Percentiles rank a stretch among this genome's conserved stretches.
These are phyloP conservation scores for Oldenlandia corymbosa DNA, from an alignment of 257 asterid genomes.

Conservation along the genomic window DNA sequence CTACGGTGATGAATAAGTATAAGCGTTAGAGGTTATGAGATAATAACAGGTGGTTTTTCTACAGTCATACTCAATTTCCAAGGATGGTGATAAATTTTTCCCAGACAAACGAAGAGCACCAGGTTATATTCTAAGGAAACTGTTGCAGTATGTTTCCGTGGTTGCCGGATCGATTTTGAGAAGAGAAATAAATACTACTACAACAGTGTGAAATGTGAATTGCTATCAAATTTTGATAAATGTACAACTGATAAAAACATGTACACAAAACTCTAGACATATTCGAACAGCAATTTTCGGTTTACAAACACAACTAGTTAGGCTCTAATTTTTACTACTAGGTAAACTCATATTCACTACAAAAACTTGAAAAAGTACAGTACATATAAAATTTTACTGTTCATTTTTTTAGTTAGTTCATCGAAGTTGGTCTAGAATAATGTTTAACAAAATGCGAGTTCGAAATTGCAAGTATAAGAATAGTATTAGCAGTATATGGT, in stretches of 20 bases:
- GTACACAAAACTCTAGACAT: constrained; percentile 2
- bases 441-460: not conserved
- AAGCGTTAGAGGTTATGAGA: too few species aligned
- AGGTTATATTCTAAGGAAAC: not conserved
- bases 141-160: constrained; percentile 39
- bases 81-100: constrained; percentile 2
- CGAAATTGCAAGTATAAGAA: constrained; percentile 27
- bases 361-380: too few species aligned
- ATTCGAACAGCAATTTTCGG: constrained; percentile 3
- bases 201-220: constrained; percentile 11
- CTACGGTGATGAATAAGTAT: too few species aligned
- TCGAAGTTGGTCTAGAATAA: constrained; percentile 4
- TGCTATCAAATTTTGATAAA: not conserved
- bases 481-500: constrained; percentile 1
- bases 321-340: too few species aligned
- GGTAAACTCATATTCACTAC: too few species aligned
- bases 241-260: not conserved
- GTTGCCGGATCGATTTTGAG: constrained; percentile 55
- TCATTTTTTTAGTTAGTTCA: too few species aligned
- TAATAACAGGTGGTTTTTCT: constrained; percentile 2
- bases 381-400: too few species aligned
- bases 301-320: not conserved
- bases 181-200: constrained; percentile 16
- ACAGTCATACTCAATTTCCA: constrained; percentile 16
- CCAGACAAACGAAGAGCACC: constrained; percentile 6